A percentile compares a stretch with the other conserved stretches of the same genome.
Conservation (phyloP, 176 grass and related monocot genomes). For the Oryza officinalis region DNA sequence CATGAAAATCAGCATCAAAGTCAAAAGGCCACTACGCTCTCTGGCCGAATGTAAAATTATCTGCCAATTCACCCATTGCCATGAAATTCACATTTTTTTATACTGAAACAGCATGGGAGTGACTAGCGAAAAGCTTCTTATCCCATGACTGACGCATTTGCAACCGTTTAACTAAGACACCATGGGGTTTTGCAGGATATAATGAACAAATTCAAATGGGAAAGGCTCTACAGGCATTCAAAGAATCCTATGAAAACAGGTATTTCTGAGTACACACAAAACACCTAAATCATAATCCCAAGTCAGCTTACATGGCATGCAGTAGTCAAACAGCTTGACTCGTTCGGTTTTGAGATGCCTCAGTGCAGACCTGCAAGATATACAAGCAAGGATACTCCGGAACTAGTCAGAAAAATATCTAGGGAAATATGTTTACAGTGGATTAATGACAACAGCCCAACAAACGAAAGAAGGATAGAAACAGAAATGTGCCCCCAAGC, state of each 20-base stretch:
- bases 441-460: not conserved
- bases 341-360: constrained; percentile 82
- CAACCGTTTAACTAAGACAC: constrained; percentile 18
- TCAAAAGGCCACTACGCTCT: not conserved
- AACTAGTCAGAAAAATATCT: too few species aligned
- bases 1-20: not conserved
- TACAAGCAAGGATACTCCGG: not conserved
- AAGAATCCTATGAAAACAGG: constrained; percentile 2
- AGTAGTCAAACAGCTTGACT: constrained; percentile 85
- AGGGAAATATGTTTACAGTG: not conserved
- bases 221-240: not conserved
- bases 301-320: constrained; percentile 85
- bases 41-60: not conserved
- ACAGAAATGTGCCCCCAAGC: constrained; percentile 5
- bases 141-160: not conserved
- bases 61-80: not conserved
- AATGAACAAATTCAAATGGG: not conserved
- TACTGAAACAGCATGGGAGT: not conserved
- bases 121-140: not conserved
- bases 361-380: constrained; percentile 63
- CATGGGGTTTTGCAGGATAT: not conserved
- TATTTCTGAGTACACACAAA: constrained; percentile 23
- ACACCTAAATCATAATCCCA: constrained; percentile 8
- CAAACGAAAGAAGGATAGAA: not conserved
- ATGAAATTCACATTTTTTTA: constrained; percentile 10